Percentiles rank a stretch among this genome's conserved stretches.
phyloP scores from a whole-genome alignment of 2,329 filamentous ascomycete genomes.

The Graphilbum sp. region DNA sequence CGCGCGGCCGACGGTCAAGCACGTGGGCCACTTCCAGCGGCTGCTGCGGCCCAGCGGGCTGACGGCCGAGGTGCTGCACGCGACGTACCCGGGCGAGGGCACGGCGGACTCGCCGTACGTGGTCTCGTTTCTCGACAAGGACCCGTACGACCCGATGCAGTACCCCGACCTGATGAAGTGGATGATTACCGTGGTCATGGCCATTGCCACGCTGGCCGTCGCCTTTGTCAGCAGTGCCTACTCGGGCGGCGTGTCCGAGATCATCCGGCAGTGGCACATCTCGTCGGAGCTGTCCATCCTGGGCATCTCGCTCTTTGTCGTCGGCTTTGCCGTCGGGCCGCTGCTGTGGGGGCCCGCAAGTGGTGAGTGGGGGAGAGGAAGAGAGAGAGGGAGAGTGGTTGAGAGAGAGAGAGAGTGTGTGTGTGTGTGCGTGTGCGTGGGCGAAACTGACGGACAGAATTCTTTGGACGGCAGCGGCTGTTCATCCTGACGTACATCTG shows the following conservation, averaged over 20 bases:
- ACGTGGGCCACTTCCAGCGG: constrained; percentile 30
- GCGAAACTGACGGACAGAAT: constrained; percentile 22
- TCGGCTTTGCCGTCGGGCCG: constrained; percentile 39
- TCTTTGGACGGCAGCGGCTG: constrained; percentile 42
- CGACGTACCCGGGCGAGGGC: constrained; percentile 42
- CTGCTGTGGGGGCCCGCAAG: constrained; percentile 41
- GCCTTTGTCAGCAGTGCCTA: constrained; percentile 56
- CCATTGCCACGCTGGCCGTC: constrained; percentile 51
- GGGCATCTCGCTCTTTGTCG: constrained; percentile 43
- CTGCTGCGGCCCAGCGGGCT: constrained; percentile 42
- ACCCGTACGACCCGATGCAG: constrained; percentile 50
- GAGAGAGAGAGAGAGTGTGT: too few species aligned
- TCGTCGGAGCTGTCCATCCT: constrained; percentile 37
- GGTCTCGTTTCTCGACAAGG: constrained; percentile 47
- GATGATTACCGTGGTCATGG: constrained; percentile 45
- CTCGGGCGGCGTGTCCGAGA: constrained; percentile 36
- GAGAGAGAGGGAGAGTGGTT: too few species aligned
- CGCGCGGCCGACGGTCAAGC: constrained; percentile 9
- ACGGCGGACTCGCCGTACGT: constrained; percentile 51
- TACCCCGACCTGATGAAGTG: constrained; percentile 45
- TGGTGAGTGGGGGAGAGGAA: constrained; percentile 14
- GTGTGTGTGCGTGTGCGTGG: too few species aligned
- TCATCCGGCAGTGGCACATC: constrained; percentile 38
- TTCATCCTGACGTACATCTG: constrained; percentile 39
- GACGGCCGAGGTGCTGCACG: constrained; percentile 36